Evolutionary conservation across 148 eudicot species (phyloP).

Genomic region (Rhododendron griersonianum): DNA sequence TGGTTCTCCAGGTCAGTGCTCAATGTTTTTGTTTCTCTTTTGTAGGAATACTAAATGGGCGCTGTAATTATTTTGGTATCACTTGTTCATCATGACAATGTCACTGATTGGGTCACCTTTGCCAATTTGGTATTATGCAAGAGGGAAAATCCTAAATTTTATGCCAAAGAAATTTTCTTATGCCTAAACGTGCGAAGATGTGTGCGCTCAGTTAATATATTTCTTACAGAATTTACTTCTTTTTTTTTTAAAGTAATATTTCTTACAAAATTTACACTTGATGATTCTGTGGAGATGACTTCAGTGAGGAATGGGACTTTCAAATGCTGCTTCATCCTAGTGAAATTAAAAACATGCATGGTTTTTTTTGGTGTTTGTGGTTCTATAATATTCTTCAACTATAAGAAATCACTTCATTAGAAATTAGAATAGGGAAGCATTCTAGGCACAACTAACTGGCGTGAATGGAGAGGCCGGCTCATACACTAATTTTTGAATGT

Average conservation of each 20-base stretch:
- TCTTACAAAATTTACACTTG: not conserved
- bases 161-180: not conserved
- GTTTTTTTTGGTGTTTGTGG: not conserved
- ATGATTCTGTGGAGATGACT: not conserved
- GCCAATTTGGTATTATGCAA: not conserved
- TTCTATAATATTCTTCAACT: not conserved
- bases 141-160: not conserved
- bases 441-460: not conserved
- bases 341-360: too few relatives aligned
- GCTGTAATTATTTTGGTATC: not conserved
- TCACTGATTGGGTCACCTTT: not conserved
- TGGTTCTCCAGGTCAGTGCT: constrained; percentile 69
- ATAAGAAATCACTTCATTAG: not conserved
- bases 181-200: not conserved
- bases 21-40: not conserved
- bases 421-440: not conserved
- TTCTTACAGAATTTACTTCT: not conserved
- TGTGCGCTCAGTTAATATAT: not conserved
- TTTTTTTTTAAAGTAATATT: not conserved
- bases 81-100: not conserved
- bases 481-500: not conserved
- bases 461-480: not conserved
- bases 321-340: not conserved
- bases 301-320: not conserved
- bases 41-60: not conserved